These are phyloP conservation scores for Paecilomyces variotii DNA, from an alignment of 2,329 filamentous ascomycete species.

Conservation along the genomic window DNA sequence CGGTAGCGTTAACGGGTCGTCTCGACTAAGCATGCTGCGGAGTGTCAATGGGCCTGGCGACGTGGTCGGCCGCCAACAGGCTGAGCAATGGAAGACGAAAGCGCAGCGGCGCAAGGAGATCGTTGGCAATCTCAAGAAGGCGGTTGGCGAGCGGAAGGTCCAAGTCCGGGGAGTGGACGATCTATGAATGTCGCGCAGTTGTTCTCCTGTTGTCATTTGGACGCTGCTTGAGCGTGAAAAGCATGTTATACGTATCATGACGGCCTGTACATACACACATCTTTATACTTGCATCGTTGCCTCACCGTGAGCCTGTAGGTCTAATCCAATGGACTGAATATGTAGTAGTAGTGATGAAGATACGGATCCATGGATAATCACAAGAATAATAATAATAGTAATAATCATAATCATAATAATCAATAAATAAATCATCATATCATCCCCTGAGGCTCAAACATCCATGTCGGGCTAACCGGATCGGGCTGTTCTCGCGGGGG, in stretches of 20 bases:
- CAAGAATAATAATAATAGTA: no score
- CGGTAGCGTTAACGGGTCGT: constrained; percentile 27
- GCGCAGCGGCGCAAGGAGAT: constrained; percentile 21
- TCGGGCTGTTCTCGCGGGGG: not conserved
- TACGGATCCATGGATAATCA: no score
- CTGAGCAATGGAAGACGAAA: constrained; percentile 28
- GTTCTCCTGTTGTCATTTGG: not conserved
- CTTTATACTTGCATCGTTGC: not conserved
- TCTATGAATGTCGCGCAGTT: constrained; percentile 2
- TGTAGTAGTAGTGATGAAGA: not conserved
- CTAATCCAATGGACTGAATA: not conserved
- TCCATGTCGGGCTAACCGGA: not conserved
- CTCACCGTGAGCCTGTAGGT: not conserved
- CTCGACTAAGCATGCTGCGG: constrained; percentile 23
- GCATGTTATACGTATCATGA: not conserved
- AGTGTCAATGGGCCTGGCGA: constrained; percentile 20
- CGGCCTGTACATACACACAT: not conserved
- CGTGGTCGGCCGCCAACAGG: constrained; percentile 20
- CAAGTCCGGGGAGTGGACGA: constrained; percentile 18
- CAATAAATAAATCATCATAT: not conserved
- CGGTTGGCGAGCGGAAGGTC: constrained; percentile 11
- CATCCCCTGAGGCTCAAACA: not conserved
- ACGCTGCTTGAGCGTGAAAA: not conserved
- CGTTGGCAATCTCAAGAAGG: constrained; percentile 18
- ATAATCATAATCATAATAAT: no score